Conservation (phyloP, 1,284 basidiomycete species). For the Coniferiporia sulphurascens region DNA sequence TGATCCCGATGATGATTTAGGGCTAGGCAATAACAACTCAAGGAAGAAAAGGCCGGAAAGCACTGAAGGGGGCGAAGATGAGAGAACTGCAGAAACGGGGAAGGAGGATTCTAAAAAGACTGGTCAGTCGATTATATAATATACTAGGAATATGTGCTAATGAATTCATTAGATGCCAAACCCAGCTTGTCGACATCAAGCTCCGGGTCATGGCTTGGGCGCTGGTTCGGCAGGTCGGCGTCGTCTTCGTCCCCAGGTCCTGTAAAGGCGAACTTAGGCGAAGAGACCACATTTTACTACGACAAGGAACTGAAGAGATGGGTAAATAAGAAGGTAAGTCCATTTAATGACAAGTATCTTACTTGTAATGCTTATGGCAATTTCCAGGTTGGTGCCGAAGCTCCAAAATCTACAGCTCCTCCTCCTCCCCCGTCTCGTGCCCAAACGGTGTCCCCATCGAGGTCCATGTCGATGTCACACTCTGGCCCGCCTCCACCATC, state of each 20-base stretch:
- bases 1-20: slow-evolving; percentile 84
- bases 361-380: neutral
- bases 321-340: slow-evolving; percentile 88
- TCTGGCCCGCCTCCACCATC: slow-evolving; percentile 31
- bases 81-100: slow-evolving; percentile 25
- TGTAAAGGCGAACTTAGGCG: slow-evolving; percentile 88
- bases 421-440: slow-evolving; percentile 70
- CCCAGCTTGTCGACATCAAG: slow-evolving; percentile 30
- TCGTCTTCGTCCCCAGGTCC: slow-evolving; percentile 54
- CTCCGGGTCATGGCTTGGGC: slow-evolving; percentile 73
- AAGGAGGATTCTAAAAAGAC: slow-evolving; percentile 29
- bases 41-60: slow-evolving; percentile 35
- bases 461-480: slow-evolving; percentile 31
- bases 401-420: slow-evolving; percentile 42
- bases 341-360: slow-evolving; percentile 11
- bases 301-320: slow-evolving; percentile 94
- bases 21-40: slow-evolving; percentile 73
- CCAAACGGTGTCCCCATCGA: slow-evolving; percentile 75
- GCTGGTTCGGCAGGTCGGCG: slow-evolving; percentile 62
- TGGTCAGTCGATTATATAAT: slow-evolving; percentile 34
- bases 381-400: slow-evolving; percentile 48
- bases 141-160: neutral
- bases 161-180: slow-evolving; percentile 27
- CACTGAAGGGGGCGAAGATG: slow-evolving; percentile 25
- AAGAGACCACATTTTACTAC: slow-evolving; percentile 89